Evolutionary conservation across 2,329 filamentous ascomycete species (phyloP).

Genomic region (Phialocephala sp.): DNA sequence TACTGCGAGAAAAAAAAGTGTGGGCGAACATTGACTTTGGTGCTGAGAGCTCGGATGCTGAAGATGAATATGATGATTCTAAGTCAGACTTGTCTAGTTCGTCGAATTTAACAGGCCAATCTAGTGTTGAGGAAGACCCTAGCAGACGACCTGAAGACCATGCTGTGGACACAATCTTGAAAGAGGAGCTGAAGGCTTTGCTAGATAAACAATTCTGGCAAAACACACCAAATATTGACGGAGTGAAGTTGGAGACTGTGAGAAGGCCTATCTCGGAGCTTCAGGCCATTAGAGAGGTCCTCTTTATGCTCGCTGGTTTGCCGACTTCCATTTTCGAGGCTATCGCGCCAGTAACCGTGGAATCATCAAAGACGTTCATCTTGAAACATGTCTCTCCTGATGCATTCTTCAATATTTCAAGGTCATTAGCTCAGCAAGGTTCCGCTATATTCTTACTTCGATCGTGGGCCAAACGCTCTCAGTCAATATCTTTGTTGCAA

Average conservation of each 20-base stretch:
- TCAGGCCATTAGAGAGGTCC: slow-evolving; percentile 74
- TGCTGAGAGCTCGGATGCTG: slow-evolving; percentile 64
- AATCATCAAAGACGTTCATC: slow-evolving; percentile 37
- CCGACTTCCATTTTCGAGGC: slow-evolving; percentile 72
- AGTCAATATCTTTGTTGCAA: slow-evolving; percentile 40
- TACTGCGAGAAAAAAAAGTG: slow-evolving; percentile 67
- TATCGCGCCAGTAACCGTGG: slow-evolving; percentile 45
- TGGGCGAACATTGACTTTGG: slow-evolving; percentile 75
- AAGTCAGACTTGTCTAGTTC: slow-evolving; percentile 46
- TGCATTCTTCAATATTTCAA: slow-evolving; percentile 46
- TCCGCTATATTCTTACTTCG: slow-evolving; percentile 54
- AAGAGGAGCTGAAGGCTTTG: slow-evolving; percentile 46
- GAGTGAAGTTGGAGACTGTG: slow-evolving; percentile 38
- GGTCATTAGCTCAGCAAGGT: slow-evolving; percentile 55
- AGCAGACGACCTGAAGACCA: slow-evolving; percentile 43
- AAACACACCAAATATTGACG: slow-evolving; percentile 41
- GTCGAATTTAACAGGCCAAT: slow-evolving; percentile 41
- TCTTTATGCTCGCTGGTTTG: slow-evolving; percentile 86
- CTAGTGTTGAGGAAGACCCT: slow-evolving; percentile 39
- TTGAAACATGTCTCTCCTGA: slow-evolving; percentile 46
- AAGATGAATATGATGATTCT: slow-evolving; percentile 44
- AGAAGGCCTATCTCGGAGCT: slow-evolving; percentile 58
- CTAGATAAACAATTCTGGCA: slow-evolving; percentile 54
- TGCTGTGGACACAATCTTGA: slow-evolving; percentile 39
- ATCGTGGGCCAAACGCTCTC: slow-evolving; percentile 49